Evolutionary conservation across 1,139 yeast genomes (phyloP).

Genomic region (Debaryomyces fabryi): DNA sequence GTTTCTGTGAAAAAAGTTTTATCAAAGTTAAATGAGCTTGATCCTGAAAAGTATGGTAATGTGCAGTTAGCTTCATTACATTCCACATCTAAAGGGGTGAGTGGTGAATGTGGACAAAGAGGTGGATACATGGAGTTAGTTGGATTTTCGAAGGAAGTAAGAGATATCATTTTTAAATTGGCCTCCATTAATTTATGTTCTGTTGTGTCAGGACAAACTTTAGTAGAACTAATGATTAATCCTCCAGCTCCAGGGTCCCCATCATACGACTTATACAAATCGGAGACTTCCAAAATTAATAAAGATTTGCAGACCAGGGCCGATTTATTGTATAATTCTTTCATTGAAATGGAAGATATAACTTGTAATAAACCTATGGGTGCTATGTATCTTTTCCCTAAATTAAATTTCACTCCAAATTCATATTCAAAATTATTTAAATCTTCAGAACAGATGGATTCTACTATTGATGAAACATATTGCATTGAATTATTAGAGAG

Average conservation of each 20-base stretch:
- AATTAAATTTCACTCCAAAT: constrained; percentile 57
- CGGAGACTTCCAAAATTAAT: constrained; percentile 65
- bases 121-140: constrained; percentile 97
- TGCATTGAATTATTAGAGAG: constrained; percentile 77
- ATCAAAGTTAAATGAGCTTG: constrained; percentile 56
- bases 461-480: constrained; percentile 82
- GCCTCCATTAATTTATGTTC: constrained; percentile 93
- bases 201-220: constrained; percentile 90
- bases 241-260: constrained; percentile 82
- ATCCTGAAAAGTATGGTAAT: constrained; percentile 58
- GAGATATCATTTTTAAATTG: constrained; percentile 73
- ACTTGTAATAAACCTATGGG: constrained; percentile 89
- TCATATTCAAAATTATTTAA: constrained; percentile 54
- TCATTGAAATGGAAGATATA: constrained; percentile 76
- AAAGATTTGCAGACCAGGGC: constrained; percentile 68
- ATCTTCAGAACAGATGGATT: constrained; percentile 56
- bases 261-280: constrained; percentile 66
- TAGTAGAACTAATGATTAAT: constrained; percentile 88
- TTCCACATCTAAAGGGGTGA: constrained; percentile 94
- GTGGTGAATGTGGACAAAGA: constrained; percentile 99
- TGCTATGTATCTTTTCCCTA: constrained; percentile 96
- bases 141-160: constrained; percentile 74
- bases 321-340: constrained; percentile 63
- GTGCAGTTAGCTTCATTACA: constrained; percentile 93
- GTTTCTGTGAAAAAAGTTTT: constrained; percentile 71